Percentiles rank a stretch among this genome's conserved stretches.
Evolutionary conservation across 495 filamentous ascomycete genomes (phyloP).

Genomic region (Penicillium herquei): DNA sequence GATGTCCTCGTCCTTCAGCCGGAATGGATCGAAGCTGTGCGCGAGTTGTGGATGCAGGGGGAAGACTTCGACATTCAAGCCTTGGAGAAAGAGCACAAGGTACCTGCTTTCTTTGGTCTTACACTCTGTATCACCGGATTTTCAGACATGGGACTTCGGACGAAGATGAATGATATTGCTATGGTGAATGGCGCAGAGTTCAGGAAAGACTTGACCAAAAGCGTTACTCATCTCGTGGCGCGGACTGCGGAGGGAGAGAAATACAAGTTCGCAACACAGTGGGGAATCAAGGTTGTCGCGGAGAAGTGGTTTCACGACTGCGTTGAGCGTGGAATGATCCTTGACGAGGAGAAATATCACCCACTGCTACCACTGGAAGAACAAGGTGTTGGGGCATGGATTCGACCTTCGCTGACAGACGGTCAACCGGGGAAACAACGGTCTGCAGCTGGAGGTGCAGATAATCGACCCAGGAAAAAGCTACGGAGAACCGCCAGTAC

Average conservation of each 20-base stretch:
- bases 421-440: slow-evolving; percentile 20
- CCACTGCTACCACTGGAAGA: slow-evolving; percentile 64
- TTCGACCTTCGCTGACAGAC: slow-evolving; percentile 42
- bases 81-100: slow-evolving; percentile 58
- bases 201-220: slow-evolving; percentile 77
- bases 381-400: slow-evolving; percentile 79
- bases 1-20: slow-evolving; percentile 79
- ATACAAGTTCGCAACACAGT: slow-evolving; percentile 77
- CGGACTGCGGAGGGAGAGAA: slow-evolving; percentile 77
- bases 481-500: slow-evolving; percentile 77
- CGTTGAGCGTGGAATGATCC: slow-evolving; percentile 84
- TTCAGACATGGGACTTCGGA: slow-evolving; percentile 67
- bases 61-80: slow-evolving; percentile 71
- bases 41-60: slow-evolving; percentile 77
- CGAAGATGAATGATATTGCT: slow-evolving; percentile 63
- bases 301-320: slow-evolving; percentile 85
- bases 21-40: slow-evolving; percentile 81
- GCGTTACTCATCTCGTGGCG: slow-evolving; percentile 82
- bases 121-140: slow-evolving; percentile 89
- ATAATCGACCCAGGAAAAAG: slow-evolving; percentile 53
- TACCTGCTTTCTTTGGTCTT: slow-evolving; percentile 62
- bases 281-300: slow-evolving; percentile 74
- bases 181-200: slow-evolving; percentile 73
- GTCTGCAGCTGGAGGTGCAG: slow-evolving; percentile 17
- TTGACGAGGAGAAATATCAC: slow-evolving; percentile 82